Evolutionary conservation across 345 rosid species (phyloP), one percentile per base, ranked within the genome.

Genomic region (Jatropha curcas): DNA sequence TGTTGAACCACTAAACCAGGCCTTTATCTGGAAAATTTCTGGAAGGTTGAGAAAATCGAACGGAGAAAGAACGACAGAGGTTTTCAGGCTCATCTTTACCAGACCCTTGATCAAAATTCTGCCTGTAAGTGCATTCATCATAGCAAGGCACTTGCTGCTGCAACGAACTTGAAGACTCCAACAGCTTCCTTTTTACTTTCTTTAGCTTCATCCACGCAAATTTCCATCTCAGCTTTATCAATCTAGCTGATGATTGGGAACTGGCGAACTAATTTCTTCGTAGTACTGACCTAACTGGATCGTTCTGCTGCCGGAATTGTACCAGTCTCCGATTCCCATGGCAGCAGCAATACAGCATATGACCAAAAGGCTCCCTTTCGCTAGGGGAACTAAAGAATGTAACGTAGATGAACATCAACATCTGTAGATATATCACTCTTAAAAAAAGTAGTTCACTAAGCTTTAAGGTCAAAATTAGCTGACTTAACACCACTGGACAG

Each of bases 101-200:
- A 17, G 67, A 50, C 43, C 87, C 90, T 43, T 78, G 81, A 74
- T 87, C 88, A 45, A 87, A 87, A 76, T 87, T 87, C 83, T 82
- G 79, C 1, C 65, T 67, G 71, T 87, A 87, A 16, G 64, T 80
- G 72, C 25, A 31, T 22, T 72, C 72, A 72, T 87, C 82, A 60
- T 83, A 87, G 7, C 79, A 73, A 30, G 66, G 74, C 13, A 0
- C 9, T n/a, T 30, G 25, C 48, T 34, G 71, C 1, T 55, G 73
- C 3, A 12, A 43, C 5, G 66, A 53, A 61, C 51, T 62, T 20
- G 81, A 33, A 30, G 65, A 65, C 50, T 39, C 63, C 14, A 83
- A 74, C 12, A 80, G 33, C 76, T 70, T 80, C 71, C 28, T 57
- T 81, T 76, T 80, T 52, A 80, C 83, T 52, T 74, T 80, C 84